Evolutionary conservation across 2,329 filamentous ascomycete genomes (phyloP), one percentile per base, ranked within the genome.

Genomic region (Talaromyces sp.): DNA sequence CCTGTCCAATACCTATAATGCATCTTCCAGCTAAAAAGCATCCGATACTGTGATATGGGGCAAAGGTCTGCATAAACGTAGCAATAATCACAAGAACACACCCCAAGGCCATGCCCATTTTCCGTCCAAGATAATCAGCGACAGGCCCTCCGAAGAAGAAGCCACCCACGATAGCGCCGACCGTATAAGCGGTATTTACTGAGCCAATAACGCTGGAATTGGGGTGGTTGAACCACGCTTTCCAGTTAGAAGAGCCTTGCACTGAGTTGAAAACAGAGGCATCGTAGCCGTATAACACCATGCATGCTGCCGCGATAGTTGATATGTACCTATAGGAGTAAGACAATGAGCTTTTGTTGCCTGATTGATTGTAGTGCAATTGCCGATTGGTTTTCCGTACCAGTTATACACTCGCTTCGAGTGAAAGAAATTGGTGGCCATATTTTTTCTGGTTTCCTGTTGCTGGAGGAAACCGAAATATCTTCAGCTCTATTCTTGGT

Each of bases 281-380:
- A 80, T 90, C 88, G 70, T 90, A 90, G 60, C 88, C 88, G 70
- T 89, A 90, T 51, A 90, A 79, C 24, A 89, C 86, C 88, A 90
- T 90, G 72, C 86, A 89, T 71, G 86, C 85, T 68, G 88, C 87
- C 60, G 87, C 87, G 65, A 89, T 84, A 56, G 88, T 78, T 62
- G 85, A 87, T 65, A 88, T 85, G 76, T 87, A 89, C 85, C 85
- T 70, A 32, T 21, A 10, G 27, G 32, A 10, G 55, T 31, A 17
- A 60, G 29, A 38, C 14, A 59, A 24, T 35, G 38, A 38, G 38
- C 11, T 32, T 54, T 54, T 32, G 12, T 53, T 14, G 3, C 24
- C 27, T 29, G 27, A 8, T 29, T 7, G 1, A n/a, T 11, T 17
- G 4, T n/a, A 14, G 21, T 24, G 8, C 29, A 10, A 5, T 24